Evolutionary conservation across 345 rosid species (phyloP).

Genomic region (Dipteronia dyeriana): DNA sequence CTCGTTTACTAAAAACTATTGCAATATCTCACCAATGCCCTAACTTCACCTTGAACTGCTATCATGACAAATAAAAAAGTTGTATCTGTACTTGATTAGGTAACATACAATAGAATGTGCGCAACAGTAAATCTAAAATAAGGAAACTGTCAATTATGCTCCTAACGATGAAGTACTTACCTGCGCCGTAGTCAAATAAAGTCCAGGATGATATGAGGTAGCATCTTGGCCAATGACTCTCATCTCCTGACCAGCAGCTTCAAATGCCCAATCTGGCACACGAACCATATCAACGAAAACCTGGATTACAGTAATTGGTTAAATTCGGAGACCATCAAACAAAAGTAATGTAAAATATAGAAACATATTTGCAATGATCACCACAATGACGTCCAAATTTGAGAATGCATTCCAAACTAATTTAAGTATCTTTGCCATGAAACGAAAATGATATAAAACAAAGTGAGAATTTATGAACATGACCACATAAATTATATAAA

Average conservation of each 20-base stretch:
- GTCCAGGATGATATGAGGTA: conserved; percentile 94
- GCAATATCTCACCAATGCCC: neutral
- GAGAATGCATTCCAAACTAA: neutral
- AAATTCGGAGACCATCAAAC: neutral
- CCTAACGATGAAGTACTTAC: conserved; percentile 33
- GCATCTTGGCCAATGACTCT: conserved; percentile 93
- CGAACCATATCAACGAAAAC: conserved; percentile 92
- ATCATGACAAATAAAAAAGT: neutral
- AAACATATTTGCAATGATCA: neutral
- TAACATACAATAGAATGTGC: neutral
- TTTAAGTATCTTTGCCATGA: neutral
- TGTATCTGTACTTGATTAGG: too few relatives aligned
- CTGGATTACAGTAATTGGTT: conserved; percentile 39
- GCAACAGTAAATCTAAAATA: neutral
- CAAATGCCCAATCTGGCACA: conserved; percentile 99
- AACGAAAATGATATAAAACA: neutral
- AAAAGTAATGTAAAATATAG: neutral
- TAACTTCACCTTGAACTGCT: neutral
- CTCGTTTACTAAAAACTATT: neutral
- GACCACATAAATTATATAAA: too few relatives aligned
- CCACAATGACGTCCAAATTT: neutral
- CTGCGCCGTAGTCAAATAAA: conserved; percentile 91
- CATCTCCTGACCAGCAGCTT: conserved; percentile 99
- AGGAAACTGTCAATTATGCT: neutral
- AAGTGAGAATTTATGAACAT: too few relatives aligned